Evolutionary conservation across 2,329 filamentous ascomycete genomes (phyloP).

Genomic region (Huntiella bhutanensis): DNA sequence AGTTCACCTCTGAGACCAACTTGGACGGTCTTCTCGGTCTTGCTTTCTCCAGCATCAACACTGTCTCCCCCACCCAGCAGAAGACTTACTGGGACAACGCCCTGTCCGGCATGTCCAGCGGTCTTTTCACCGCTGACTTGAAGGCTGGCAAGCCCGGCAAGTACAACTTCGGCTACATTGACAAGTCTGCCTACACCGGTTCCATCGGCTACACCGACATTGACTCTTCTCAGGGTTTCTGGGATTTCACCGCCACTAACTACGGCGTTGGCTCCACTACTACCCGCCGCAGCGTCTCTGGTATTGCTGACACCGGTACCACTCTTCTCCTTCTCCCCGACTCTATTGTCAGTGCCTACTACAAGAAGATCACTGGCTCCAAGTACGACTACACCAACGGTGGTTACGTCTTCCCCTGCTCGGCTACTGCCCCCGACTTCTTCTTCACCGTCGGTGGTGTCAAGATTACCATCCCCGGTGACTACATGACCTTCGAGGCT

Average conservation of each 20-base stretch:
- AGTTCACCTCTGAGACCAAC: conserved; percentile 21
- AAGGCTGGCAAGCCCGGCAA: conserved; percentile 38
- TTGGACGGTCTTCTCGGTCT: conserved; percentile 24
- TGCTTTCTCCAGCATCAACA: conserved; percentile 25
- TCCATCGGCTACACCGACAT: conserved; percentile 36
- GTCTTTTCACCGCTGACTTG: conserved; percentile 51
- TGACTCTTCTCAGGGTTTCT: conserved; percentile 45
- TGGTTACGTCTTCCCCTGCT: conserved; percentile 29
- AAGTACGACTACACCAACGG: conserved; percentile 21
- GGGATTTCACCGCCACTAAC: conserved; percentile 31
- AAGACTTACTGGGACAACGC: conserved; percentile 24
- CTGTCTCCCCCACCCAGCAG: conserved; percentile 16
- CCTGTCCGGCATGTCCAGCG: neutral
- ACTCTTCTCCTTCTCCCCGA: conserved; percentile 42
- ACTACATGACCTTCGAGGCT: conserved; percentile 32
- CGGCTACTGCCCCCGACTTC: conserved; percentile 27
- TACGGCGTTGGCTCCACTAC: neutral
- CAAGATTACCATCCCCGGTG: conserved; percentile 36
- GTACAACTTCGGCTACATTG: conserved; percentile 59
- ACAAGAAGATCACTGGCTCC: conserved; percentile 26
- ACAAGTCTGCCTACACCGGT: conserved; percentile 42
- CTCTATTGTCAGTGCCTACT: conserved; percentile 30
- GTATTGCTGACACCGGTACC: conserved; percentile 39
- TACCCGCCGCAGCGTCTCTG: neutral
- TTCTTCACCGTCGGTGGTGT: conserved; percentile 38